phyloP scores from a whole-genome alignment of 2,329 filamentous ascomycete species.

The Leptographium radiaticola region DNA sequence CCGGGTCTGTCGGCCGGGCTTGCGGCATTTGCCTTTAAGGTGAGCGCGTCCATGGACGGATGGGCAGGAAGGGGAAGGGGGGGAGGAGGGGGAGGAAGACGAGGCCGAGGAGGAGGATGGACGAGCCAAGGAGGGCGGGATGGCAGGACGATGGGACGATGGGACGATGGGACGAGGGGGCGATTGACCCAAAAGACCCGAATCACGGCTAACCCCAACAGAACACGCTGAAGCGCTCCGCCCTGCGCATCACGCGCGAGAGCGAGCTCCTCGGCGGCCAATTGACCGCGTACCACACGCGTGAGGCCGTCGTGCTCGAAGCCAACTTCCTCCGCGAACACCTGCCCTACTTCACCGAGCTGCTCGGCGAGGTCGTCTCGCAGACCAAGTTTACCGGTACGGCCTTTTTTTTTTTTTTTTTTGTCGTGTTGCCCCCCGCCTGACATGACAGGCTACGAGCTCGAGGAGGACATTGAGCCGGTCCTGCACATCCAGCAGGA shows the following conservation, averaged over 20 bases:
- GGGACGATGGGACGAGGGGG: neutral
- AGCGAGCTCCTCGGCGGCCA: conserved; percentile 88
- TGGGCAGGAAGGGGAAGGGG: too few relatives aligned
- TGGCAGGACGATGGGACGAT: neutral
- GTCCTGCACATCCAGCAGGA: conserved; percentile 69
- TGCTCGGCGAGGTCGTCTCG: conserved; percentile 81
- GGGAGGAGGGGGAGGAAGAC: too few relatives aligned
- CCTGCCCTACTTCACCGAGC: conserved; percentile 92
- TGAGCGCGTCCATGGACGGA: conserved; percentile 22
- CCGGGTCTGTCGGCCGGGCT: conserved; percentile 84
- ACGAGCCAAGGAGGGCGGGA: neutral
- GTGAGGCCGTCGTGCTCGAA: conserved; percentile 84
- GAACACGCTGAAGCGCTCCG: conserved; percentile 80
- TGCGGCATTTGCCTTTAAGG: conserved; percentile 97
- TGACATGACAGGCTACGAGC: conserved; percentile 58
- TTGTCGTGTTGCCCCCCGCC: neutral
- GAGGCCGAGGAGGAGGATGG: conserved; percentile 5
- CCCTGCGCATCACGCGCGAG: conserved; percentile 87
- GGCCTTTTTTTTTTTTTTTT: conserved; percentile 17
- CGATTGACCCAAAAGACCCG: neutral
- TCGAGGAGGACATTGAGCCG: conserved; percentile 73
- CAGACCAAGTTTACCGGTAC: conserved; percentile 74
- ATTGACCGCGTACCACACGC: conserved; percentile 76
- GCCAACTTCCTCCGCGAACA: conserved; percentile 93
- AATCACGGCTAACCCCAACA: conserved; percentile 20